Percentiles rank a stretch among this genome's conserved stretches.
phyloP scores from a whole-genome alignment of 768 basidiomycete genomes.

The Leccinellum rugosiceps region DNA sequence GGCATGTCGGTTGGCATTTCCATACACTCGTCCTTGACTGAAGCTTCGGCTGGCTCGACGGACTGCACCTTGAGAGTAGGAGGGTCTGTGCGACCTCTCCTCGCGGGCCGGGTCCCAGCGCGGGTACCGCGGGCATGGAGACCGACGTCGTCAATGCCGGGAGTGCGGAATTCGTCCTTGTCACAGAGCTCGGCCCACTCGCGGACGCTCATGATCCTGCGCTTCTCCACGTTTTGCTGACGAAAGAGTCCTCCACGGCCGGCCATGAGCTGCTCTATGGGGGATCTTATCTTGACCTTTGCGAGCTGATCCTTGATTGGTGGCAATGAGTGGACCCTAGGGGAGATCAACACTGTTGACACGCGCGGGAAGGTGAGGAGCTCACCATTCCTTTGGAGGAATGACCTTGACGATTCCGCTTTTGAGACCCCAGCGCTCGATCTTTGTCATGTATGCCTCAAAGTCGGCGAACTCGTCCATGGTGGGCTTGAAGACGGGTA shows the following conservation, averaged over 20 bases:
- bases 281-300: constrained; percentile 75
- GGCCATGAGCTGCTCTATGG: constrained; percentile 92
- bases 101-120: constrained; percentile 32
- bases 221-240: constrained; percentile 88
- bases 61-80: constrained; percentile 38
- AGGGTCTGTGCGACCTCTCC: constrained; percentile 44
- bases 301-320: constrained; percentile 67
- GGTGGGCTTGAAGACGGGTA: constrained; percentile 94
- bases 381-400: constrained; percentile 91
- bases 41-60: constrained; percentile 40
- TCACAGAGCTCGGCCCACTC: constrained; percentile 82
- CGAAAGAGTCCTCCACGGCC: constrained; percentile 86
- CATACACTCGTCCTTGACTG: constrained; percentile 46
- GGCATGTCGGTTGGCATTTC: constrained; percentile 7
- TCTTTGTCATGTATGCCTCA: constrained; percentile 80
- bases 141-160: constrained; percentile 67
- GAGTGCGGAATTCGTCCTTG: constrained; percentile 70
- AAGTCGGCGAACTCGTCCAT: constrained; percentile 92
- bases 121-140: constrained; percentile 43
- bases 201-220: constrained; percentile 76
- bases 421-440: constrained; percentile 86
- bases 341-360: constrained; percentile 16
- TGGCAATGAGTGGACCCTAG: constrained; percentile 72
- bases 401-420: constrained; percentile 97
- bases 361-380: constrained; percentile 15